Evolutionary conservation across 148 eudicot species (phyloP).

Genomic region (Rhododendron williamsianum): DNA sequence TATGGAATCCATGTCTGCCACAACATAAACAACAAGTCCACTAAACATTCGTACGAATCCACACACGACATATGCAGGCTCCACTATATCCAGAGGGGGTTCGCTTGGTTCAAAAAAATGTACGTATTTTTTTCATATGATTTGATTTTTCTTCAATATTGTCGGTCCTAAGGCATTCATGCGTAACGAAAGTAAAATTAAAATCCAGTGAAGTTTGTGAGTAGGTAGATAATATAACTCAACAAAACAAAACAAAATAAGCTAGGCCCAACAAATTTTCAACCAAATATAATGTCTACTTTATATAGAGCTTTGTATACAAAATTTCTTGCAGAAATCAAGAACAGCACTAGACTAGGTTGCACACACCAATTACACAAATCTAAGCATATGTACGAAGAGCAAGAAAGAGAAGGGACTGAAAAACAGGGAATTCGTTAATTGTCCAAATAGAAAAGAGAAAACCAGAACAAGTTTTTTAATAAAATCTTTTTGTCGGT

Average conservation of each 20-base stretch:
- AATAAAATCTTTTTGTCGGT: too few species aligned
- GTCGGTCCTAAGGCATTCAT: neutral
- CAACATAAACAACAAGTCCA: slow-evolving; percentile 8
- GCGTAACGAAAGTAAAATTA: neutral
- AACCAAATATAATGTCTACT: too few species aligned
- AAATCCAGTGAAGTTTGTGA: neutral
- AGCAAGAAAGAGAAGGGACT: too few species aligned
- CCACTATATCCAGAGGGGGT: neutral
- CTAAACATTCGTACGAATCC: neutral
- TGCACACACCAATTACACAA: too few species aligned
- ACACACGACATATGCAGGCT: neutral
- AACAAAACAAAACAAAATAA: neutral
- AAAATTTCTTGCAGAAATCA: too few species aligned
- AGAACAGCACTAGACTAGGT: too few species aligned
- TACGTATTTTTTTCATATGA: neutral
- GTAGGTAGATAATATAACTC: neutral
- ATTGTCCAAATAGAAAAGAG: too few species aligned
- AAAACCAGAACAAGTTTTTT: too few species aligned
- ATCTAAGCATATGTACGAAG: too few species aligned
- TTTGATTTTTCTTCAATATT: neutral
- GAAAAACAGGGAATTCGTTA: too few species aligned
- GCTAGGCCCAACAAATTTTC: neutral
- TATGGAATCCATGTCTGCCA: slow-evolving; percentile 88
- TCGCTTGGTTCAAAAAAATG: neutral
- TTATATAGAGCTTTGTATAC: too few species aligned